A percentile compares a stretch with the other conserved stretches of the same genome.
phyloP scores from a whole-genome alignment of 164 flowering plant species.

The Magnolia changhungtana region DNA sequence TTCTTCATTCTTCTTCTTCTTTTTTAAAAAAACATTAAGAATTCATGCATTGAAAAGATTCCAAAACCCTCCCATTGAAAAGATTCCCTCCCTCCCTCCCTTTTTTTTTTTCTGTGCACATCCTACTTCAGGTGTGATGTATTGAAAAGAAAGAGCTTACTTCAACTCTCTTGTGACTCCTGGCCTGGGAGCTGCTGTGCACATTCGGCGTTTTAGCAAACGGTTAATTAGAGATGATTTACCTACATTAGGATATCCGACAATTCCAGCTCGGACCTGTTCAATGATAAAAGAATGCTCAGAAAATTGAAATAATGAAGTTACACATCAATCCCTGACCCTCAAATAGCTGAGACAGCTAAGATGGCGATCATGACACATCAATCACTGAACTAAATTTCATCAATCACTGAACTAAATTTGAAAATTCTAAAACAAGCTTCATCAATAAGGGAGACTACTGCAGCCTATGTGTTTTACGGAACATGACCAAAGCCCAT shows the following conservation, averaged over 20 bases:
- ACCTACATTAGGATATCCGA: conserved; percentile 99
- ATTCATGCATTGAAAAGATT: neutral
- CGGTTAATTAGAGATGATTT: conserved; percentile 97
- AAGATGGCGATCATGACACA: neutral
- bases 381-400: neutral
- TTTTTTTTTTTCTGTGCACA: neutral
- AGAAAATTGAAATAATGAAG: neutral
- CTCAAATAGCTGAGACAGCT: no score
- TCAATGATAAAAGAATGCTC: neutral
- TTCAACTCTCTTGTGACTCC: conserved; percentile 90
- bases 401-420: neutral
- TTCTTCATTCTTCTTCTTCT: neutral
- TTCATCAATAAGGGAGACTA: neutral
- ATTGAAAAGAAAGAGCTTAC: conserved; percentile 33
- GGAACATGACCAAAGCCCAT: neutral
- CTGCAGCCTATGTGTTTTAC: neutral
- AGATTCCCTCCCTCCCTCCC: neutral
- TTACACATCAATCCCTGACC: no score
- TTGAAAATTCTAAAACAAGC: conserved; percentile 1
- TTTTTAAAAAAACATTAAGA: no score
- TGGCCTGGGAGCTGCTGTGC: conserved; percentile 95
- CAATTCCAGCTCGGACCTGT: conserved; percentile 95
- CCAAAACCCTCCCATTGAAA: neutral
- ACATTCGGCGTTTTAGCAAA: conserved; percentile 84
- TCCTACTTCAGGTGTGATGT: neutral